Evolutionary conservation across 208 protist genomes (phyloP).

Genomic region (Wallacemonas sp.): DNA sequence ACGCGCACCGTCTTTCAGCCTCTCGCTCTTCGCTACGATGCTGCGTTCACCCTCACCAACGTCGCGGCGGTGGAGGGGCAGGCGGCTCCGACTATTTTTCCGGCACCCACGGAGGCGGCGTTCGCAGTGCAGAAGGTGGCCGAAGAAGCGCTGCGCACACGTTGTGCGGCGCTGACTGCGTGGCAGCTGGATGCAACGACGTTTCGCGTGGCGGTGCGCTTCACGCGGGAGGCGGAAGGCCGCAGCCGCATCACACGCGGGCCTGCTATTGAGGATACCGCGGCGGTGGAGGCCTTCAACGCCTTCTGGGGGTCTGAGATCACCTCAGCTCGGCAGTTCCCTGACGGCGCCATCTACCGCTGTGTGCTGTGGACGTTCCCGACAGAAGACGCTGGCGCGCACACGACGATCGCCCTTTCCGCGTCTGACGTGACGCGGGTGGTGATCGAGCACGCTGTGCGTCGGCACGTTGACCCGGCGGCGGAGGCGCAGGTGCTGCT

Average conservation of each 20-base stretch:
- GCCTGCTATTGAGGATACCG: slow-evolving; percentile 66
- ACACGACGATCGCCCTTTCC: slow-evolving; percentile 53
- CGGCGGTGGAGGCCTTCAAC: slow-evolving; percentile 69
- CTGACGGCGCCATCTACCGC: slow-evolving; percentile 82
- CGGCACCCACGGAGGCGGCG: slow-evolving; percentile 15
- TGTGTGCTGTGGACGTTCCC: slow-evolving; percentile 78
- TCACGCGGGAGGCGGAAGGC: slow-evolving; percentile 60
- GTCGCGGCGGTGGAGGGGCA: not conserved
- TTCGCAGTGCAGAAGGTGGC: slow-evolving; percentile 28
- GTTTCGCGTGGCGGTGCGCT: slow-evolving; percentile 53
- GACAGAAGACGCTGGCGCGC: slow-evolving; percentile 35
- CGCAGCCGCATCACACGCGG: slow-evolving; percentile 77
- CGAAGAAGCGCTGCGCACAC: slow-evolving; percentile 46
- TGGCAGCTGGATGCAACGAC: slow-evolving; percentile 42
- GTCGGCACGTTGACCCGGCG: slow-evolving; percentile 31
- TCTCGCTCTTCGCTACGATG: slow-evolving; percentile 61
- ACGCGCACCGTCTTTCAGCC: slow-evolving; percentile 52
- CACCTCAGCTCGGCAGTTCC: slow-evolving; percentile 84
- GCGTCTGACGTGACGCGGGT: slow-evolving; percentile 53
- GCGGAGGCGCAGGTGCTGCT: slow-evolving; percentile 41
- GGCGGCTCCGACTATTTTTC: not conserved
- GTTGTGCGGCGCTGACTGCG: slow-evolving; percentile 35
- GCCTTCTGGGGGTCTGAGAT: slow-evolving; percentile 69
- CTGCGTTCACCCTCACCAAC: slow-evolving; percentile 37
- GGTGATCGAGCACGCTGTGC: slow-evolving; percentile 62